These are phyloP conservation scores for Pseudocercospora crystallina DNA, from an alignment of 2,329 filamentous ascomycete genomes.

Conservation along the genomic window DNA sequence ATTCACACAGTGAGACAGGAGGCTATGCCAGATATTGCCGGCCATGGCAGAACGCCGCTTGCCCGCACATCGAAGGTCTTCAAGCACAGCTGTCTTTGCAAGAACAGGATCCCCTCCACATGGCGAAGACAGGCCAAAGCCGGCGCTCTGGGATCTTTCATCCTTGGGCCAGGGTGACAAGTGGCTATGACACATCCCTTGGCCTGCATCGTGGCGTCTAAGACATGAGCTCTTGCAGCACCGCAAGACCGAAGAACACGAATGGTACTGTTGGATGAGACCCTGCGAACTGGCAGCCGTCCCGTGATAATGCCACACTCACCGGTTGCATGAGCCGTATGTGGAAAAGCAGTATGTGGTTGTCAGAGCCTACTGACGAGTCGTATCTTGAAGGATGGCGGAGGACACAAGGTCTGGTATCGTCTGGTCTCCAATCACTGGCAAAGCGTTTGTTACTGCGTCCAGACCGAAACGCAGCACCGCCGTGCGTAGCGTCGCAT, in stretches of 20 bases:
- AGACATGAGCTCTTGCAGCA: background rate
- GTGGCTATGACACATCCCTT: slow-evolving; percentile 19
- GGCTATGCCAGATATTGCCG: slow-evolving; percentile 11
- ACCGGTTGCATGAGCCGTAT: too few species aligned
- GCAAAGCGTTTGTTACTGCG: slow-evolving; percentile 2
- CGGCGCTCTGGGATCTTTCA: background rate
- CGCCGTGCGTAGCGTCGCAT: slow-evolving; percentile 30
- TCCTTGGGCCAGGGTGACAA: slow-evolving; percentile 13
- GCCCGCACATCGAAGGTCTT: background rate
- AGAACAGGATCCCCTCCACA: slow-evolving; percentile 12
- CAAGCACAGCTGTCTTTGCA: slow-evolving; percentile 4
- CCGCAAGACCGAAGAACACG: background rate
- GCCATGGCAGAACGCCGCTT: slow-evolving; percentile 9
- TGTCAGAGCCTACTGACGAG: too few species aligned
- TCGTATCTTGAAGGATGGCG: too few species aligned
- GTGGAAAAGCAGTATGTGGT: too few species aligned
- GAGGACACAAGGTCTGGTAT: too few species aligned
- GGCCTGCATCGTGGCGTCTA: slow-evolving; percentile 3
- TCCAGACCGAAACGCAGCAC: slow-evolving; percentile 20
- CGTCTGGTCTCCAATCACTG: too few species aligned
- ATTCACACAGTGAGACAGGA: slow-evolving; percentile 19
- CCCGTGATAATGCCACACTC: too few species aligned
- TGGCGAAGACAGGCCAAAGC: slow-evolving; percentile 12
- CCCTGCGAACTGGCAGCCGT: too few species aligned
- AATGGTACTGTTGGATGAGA: background rate